These are phyloP conservation scores for Mucuna pruriens DNA, from an alignment of 306 rosid genomes.

Conservation along the genomic window DNA sequence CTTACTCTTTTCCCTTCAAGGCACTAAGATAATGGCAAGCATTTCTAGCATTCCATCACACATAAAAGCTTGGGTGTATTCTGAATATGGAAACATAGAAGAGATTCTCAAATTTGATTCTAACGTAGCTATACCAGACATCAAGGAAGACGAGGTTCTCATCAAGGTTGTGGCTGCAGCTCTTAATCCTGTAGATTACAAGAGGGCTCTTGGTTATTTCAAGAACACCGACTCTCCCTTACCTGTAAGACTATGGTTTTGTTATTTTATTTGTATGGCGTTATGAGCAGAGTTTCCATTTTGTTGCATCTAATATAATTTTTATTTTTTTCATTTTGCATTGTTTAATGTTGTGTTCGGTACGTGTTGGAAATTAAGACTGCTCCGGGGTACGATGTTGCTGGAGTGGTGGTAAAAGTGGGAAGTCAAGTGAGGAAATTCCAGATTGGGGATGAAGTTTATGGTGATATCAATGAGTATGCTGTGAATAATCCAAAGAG, in stretches of 20 bases:
- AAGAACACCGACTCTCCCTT: conserved; percentile 36
- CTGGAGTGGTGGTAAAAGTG: conserved; percentile 28
- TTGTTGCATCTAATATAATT: neutral
- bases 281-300: too few relatives aligned
- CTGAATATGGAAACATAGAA: conserved; percentile 49
- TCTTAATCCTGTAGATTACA: conserved; percentile 61
- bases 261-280: too few relatives aligned
- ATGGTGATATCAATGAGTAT: neutral
- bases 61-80: conserved; percentile 62
- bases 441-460: conserved; percentile 23
- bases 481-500: neutral
- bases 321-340: too few relatives aligned
- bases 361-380: neutral
- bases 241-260: conserved; percentile 40
- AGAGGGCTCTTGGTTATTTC: conserved; percentile 48
- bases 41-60: conserved; percentile 13
- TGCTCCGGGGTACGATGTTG: conserved; percentile 26
- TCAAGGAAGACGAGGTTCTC: conserved; percentile 52
- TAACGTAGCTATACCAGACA: conserved; percentile 47
- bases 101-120: conserved; percentile 59
- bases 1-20: neutral
- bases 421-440: neutral
- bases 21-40: neutral
- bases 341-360: neutral
- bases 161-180: conserved; percentile 64